Percentiles rank a stretch among this genome's conserved stretches.
phyloP scores from a whole-genome alignment of 371 early-diverging fungal species.

The Chytridium lagenaria region DNA sequence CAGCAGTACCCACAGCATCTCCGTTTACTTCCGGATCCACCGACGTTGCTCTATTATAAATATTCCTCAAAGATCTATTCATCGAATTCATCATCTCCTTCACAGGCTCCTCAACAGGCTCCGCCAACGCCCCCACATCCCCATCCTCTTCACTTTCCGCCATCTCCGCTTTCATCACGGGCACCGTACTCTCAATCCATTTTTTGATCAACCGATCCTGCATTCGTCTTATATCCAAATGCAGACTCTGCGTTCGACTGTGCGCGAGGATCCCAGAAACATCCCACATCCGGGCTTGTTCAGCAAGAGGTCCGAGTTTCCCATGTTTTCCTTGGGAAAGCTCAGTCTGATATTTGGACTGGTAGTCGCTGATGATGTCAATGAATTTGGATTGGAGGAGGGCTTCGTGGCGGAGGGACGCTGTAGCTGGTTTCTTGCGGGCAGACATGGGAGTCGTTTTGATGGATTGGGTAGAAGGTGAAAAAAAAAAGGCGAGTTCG shows the following conservation, averaged over 20 bases:
- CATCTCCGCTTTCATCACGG: slow-evolving; percentile 3
- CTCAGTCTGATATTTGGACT: background rate
- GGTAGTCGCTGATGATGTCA: slow-evolving; percentile 11
- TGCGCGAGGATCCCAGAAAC: background rate
- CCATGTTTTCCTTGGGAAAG: background rate
- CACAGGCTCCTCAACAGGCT: background rate
- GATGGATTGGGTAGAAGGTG: background rate
- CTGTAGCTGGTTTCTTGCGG: background rate
- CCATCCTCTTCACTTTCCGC: background rate
- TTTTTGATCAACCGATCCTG: background rate
- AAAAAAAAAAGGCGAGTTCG: background rate
- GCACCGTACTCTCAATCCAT: slow-evolving; percentile 18
- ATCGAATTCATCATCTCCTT: background rate
- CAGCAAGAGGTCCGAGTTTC: slow-evolving; percentile 9
- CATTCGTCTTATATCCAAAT: slow-evolving; percentile 6
- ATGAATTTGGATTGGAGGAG: background rate
- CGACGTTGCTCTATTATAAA: too few relatives aligned
- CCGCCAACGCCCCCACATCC: background rate
- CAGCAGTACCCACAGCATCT: too few relatives aligned
- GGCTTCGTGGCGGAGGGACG: background rate
- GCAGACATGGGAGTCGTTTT: background rate
- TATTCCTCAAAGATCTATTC: background rate
- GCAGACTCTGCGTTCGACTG: background rate
- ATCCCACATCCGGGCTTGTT: slow-evolving; percentile 15
- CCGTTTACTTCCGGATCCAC: too few relatives aligned